phyloP scores from a whole-genome alignment of 176 grass and related monocot species.

The Pontederia paniculata region DNA sequence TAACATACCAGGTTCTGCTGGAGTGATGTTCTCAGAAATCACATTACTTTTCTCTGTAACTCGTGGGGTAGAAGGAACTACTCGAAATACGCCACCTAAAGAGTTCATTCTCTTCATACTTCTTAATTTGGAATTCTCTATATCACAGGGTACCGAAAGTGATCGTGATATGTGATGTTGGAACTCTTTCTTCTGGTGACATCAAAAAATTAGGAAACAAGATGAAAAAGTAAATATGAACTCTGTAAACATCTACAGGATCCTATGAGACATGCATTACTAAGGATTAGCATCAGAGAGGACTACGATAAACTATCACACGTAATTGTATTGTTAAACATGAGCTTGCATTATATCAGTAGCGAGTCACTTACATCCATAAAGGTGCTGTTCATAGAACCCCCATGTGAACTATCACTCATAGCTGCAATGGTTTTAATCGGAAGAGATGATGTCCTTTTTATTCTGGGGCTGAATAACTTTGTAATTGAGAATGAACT shows the following conservation, averaged over 20 bases:
- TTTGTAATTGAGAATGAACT: conserved; percentile 40
- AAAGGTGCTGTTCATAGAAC: background rate
- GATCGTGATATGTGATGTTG: conserved; percentile 50
- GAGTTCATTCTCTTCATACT: conserved; percentile 87
- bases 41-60: conserved; percentile 3
- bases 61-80: conserved; percentile 43
- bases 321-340: background rate
- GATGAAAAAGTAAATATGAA: background rate
- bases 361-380: conserved; percentile 22
- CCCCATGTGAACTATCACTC: conserved; percentile 5
- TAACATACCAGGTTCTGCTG: conserved; percentile 30
- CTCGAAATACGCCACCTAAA: conserved; percentile 50
- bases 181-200: conserved; percentile 28
- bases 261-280: background rate
- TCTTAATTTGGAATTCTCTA: conserved; percentile 36
- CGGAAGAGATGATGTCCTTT: conserved; percentile 46
- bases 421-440: conserved; percentile 1
- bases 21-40: conserved; percentile 27
- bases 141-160: conserved; percentile 59
- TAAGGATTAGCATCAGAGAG: background rate
- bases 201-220: background rate
- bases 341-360: background rate
- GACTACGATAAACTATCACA: background rate
- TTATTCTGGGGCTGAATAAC: conserved; percentile 34
- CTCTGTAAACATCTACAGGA: background rate